These are phyloP conservation scores for Trichoderma guizhouense DNA, from an alignment of 2,329 filamentous ascomycete species.

Conservation along the genomic window DNA sequence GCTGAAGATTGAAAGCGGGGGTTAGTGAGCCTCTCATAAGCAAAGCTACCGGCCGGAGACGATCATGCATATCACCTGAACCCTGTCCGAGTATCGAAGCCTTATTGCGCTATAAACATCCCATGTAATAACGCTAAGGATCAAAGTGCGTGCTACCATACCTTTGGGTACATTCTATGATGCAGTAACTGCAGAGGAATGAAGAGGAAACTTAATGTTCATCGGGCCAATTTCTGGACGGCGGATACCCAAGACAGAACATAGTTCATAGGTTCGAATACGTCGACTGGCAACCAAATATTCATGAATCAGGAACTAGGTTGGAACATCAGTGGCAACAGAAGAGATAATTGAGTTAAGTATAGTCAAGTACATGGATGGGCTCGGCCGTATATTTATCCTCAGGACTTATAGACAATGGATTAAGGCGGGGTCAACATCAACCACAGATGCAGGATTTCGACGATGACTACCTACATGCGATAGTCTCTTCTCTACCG, in stretches of 20 bases:
- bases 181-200: neutral
- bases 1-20: conserved; percentile 6
- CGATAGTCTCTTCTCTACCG: neutral
- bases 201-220: neutral
- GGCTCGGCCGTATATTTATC: neutral
- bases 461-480: neutral
- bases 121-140: neutral
- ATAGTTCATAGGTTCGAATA: neutral
- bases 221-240: rapidly evolving
- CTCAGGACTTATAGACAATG: neutral
- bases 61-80: neutral
- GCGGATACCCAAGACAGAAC: neutral
- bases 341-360: neutral
- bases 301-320: neutral
- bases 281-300: rapidly evolving
- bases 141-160: neutral
- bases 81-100: neutral
- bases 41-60: neutral
- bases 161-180: neutral
- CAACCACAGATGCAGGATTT: neutral
- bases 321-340: neutral
- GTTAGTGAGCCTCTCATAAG: neutral
- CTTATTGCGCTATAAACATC: neutral
- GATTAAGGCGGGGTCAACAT: neutral
- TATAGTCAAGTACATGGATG: neutral